Percentiles rank a stretch among this genome's conserved stretches.
Conservation (phyloP, 192 early-diverging fungal genomes). For the Phycomyces blakesleeanus region DNA sequence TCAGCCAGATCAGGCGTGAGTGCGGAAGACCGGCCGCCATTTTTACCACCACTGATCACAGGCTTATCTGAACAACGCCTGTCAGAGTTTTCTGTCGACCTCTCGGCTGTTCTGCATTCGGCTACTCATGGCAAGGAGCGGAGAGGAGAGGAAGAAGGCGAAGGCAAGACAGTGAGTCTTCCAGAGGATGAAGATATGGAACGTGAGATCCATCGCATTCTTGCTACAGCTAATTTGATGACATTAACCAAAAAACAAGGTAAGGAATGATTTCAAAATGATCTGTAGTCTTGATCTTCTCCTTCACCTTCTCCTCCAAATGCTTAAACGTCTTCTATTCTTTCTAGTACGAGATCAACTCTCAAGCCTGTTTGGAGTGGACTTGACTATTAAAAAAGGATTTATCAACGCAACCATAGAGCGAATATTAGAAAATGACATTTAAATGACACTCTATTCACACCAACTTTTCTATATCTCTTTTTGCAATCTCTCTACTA, state of each 20-base stretch:
- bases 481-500: not conserved
- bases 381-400: conserved; percentile 56
- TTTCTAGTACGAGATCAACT: conserved; percentile 61
- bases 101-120: conserved; percentile 11
- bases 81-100: conserved; percentile 18
- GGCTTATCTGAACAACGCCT: conserved; percentile 6
- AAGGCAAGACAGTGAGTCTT: conserved; percentile 5
- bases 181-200: conserved; percentile 43
- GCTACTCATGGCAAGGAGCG: not conserved
- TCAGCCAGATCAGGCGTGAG: not conserved
- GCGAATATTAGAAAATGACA: conserved; percentile 24
- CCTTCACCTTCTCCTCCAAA: not conserved
- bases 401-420: conserved; percentile 69
- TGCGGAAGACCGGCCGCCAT: not conserved
- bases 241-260: conserved; percentile 69
- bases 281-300: too few relatives aligned
- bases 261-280: conserved; percentile 4
- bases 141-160: conserved; percentile 4
- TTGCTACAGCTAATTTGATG: conserved; percentile 57
- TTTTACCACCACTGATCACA: conserved; percentile 5
- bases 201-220: conserved; percentile 63
- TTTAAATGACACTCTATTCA: not conserved
- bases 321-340: not conserved
- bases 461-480: not conserved
- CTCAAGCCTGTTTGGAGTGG: conserved; percentile 56